Evolutionary conservation across 805 yeast genomes (phyloP), one percentile per base, ranked within the genome.

Genomic region (Zygotorulaspora florentina): DNA sequence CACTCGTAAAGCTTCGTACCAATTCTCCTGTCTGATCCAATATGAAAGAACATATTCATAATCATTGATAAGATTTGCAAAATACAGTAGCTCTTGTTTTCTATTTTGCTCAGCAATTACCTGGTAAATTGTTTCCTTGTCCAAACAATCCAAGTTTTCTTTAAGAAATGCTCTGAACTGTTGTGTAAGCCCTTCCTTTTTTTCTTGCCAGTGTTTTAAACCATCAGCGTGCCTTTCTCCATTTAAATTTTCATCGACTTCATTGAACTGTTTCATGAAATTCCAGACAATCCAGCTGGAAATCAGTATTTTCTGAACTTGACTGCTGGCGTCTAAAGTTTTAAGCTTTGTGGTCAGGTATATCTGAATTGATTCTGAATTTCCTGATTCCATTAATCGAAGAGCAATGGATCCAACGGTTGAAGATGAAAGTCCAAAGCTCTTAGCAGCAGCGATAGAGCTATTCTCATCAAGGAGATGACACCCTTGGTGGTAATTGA

Each of bases 371-470:
- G 82, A 73, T 4, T 70, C 69, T 7, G 59, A 56, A 7, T 57
- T 57, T 28, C 74, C 60, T 2, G 55, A 46, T 4, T 78, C 75
- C 51, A 84, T 56, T 35, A 83, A 72, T 35, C 63, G 70, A 31
- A 87, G 64, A 1, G 91, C 80, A 5, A 84, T 75, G 10, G 79
- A 73, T 52, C 88, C 96, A 58, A 88, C 76, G 0, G 88, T 80
- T 43, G 76, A 80, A 7, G 79, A 82, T 8, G 61, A 46, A 17
- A 66, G 55, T 0, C 93, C 95, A 42, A 81, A 74, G 1, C 74
- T 73, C 37, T 71, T 64, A 0, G 90, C 87, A 0, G 80, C 76
- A n/a, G 67, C 62, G 0, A 53, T 45, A 31, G 58, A 62, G 0
- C 65, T 48, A 1, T 66, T 57, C 7, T 61, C 55, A 2, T 60